phyloP scores from a whole-genome alignment of 139 green algal genomes.

The Coccomyxa sp. region DNA sequence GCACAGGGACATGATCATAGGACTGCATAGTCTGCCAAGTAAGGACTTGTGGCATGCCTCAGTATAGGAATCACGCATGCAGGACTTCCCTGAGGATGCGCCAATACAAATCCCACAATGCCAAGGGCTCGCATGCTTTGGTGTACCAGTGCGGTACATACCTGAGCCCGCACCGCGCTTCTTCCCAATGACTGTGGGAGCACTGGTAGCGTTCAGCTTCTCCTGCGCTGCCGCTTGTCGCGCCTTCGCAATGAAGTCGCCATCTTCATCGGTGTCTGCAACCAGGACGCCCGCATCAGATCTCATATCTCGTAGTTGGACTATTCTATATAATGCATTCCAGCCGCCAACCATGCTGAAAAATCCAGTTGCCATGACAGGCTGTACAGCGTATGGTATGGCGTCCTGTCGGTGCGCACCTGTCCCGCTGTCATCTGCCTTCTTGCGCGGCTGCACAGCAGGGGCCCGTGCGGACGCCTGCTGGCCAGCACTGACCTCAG shows the following conservation, averaged over 20 bases:
- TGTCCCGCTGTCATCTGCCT: neutral
- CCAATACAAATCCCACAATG: neutral
- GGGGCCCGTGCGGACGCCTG: neutral
- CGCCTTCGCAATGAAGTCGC: constrained; percentile 34
- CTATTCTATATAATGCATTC: too few relatives aligned
- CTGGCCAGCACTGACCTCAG: too few relatives aligned
- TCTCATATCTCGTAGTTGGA: too few relatives aligned
- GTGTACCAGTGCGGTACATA: neutral
- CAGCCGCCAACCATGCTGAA: neutral
- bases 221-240: neutral
- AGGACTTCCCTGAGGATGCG: neutral
- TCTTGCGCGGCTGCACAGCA: neutral
- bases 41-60: neutral
- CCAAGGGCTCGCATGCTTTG: neutral
- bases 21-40: neutral
- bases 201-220: neutral
- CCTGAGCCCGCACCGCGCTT: neutral
- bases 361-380: neutral
- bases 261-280: constrained; percentile 54
- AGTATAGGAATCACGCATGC: neutral
- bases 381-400: neutral
- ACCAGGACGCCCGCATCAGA: constrained; percentile 11
- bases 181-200: neutral
- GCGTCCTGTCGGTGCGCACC: neutral
- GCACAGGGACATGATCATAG: neutral